Evolutionary conservation across 2,329 filamentous ascomycete species (phyloP), one percentile per base, ranked within the genome.

Genomic region (Stagonosporopsis tanaceti): DNA sequence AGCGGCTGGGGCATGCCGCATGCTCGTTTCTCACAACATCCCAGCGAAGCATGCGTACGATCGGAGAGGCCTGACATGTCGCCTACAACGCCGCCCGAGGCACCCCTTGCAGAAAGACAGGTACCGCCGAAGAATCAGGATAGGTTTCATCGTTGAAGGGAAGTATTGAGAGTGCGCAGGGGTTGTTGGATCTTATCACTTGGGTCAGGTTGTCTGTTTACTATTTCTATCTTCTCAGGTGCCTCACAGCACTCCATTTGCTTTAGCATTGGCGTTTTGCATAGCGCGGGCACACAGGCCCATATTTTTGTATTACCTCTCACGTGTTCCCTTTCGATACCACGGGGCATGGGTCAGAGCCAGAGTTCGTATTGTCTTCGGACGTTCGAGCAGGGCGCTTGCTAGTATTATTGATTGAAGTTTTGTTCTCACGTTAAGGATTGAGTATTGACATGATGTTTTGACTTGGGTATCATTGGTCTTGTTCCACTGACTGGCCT

Each of bases 181-280:
- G 22, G 12, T 12, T 25, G 6, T 41, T 41, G 6, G 12, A 8
- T 41, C 15, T 11, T 12, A 2, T 27, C 12, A 15, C 14, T n/a
- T 34, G 45, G 32, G 22, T 35, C 32, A 34, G 17, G 34, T 25
- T 48, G 38, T 4, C 30, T 25, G 17, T 8, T 46, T 22, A n/a
- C 20, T 47, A 41, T 41, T 22, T 8, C 14, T 25, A 15, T 12
- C 38, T 39, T 55, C 14, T 38, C 17, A 2, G 37, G 37, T 34
- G 28, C 42, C 4, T 47, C 6, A 28, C 11, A n/a, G 51, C 30
- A 48, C 30, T 9, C 6, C 45, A 15, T 45, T 20, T 42, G 24
- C 44, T 57, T 52, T 41, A 62, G 61, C 60, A 57, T 63, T 35
- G 61, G 63, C 61, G 61, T 62, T 52, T 59, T 64, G 61, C 61